A percentile compares a stretch with the other conserved stretches of the same genome.
phyloP scores from a whole-genome alignment of 257 asterid genomes.

The Salvia hispanica region DNA sequence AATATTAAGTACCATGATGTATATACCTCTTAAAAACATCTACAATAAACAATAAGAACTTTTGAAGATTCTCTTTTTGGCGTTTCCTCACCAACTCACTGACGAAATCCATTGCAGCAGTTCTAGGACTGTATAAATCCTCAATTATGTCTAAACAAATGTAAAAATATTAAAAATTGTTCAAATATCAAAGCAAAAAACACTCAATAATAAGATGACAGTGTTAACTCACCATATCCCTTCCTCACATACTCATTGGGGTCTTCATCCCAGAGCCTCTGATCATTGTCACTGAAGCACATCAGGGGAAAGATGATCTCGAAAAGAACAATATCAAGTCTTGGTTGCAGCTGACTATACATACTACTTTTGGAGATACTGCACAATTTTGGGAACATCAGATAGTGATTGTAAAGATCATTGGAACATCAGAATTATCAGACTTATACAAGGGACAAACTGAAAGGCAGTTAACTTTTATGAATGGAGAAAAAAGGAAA shows the following conservation, averaged over 20 bases:
- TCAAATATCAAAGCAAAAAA: neutral
- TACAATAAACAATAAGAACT: slow-evolving; percentile 78
- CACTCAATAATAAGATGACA: slow-evolving; percentile 12
- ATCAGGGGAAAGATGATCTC: slow-evolving; percentile 94
- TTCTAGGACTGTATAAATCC: slow-evolving; percentile 95
- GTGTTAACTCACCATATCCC: slow-evolving; percentile 76
- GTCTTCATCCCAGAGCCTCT: slow-evolving; percentile 96
- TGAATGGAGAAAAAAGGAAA: neutral
- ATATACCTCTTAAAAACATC: slow-evolving; percentile 86
- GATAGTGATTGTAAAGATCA: slow-evolving; percentile 18
- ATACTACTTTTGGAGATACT: slow-evolving; percentile 82
- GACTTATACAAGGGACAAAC: neutral
- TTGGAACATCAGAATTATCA: neutral
- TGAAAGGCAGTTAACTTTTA: neutral
- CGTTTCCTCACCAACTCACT: slow-evolving; percentile 96
- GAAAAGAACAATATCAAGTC: slow-evolving; percentile 78
- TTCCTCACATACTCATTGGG: slow-evolving; percentile 99
- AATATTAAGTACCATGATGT: neutral
- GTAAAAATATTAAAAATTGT: slow-evolving; percentile 7
- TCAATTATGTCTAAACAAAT: slow-evolving; percentile 79
- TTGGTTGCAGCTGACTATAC: slow-evolving; percentile 89
- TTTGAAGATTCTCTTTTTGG: slow-evolving; percentile 94
- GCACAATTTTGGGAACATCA: slow-evolving; percentile 43
- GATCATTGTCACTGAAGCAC: slow-evolving; percentile 96
- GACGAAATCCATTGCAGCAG: slow-evolving; percentile 99